These are phyloP conservation scores for Phytophthora kernoviae DNA, from an alignment of 352 stramenopile species.

Conservation along the genomic window DNA sequence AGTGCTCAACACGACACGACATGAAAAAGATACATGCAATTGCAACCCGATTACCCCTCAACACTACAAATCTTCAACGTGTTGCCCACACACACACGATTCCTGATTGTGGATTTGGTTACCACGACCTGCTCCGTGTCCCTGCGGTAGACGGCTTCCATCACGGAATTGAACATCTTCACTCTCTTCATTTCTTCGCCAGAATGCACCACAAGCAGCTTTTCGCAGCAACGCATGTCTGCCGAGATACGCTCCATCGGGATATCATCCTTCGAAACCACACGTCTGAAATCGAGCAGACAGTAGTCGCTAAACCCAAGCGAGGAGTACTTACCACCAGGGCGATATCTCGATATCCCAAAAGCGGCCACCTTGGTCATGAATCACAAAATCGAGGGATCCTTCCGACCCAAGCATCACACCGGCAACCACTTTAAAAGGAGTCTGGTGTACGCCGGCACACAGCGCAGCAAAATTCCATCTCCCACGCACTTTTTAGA, in stretches of 20 bases:
- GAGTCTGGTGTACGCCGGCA: conserved; percentile 11
- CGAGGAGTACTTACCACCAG: no score
- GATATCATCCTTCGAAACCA: not conserved
- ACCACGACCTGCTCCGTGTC: no score
- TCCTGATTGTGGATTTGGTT: no score
- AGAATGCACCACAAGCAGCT: not conserved
- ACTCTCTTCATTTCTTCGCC: not conserved
- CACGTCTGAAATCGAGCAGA: not conserved
- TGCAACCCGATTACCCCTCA: no score
- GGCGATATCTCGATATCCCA: conserved; percentile 15
- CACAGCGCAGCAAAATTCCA: conserved; percentile 16
- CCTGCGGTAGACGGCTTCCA: not conserved
- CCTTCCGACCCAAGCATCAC: conserved; percentile 10
- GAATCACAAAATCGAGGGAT: conserved; percentile 13
- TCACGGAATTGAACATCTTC: not conserved
- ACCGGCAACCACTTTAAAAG: conserved; percentile 6
- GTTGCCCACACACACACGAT: no score
- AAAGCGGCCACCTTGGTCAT: not conserved
- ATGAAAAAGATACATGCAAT: no score
- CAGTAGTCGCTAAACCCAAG: not conserved
- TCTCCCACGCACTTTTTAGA: conserved; percentile 11
- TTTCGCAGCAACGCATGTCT: not conserved
- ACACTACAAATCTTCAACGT: no score
- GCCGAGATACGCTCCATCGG: not conserved
- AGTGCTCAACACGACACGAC: no score